Conservation (phyloP, 306 rosid genomes). For the Quercus glauca region DNA sequence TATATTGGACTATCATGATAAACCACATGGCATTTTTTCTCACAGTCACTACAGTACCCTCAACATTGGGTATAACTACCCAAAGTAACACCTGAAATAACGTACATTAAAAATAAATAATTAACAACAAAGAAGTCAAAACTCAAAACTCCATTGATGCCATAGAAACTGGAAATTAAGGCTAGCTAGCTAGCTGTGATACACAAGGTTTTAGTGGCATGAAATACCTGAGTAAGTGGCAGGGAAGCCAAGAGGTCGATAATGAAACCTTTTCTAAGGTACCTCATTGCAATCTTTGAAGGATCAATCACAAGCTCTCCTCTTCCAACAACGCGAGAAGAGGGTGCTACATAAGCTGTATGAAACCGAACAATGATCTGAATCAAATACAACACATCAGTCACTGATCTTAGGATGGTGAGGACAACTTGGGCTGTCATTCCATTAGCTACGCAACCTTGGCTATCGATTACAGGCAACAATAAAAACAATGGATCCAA, state of each 20-base stretch:
- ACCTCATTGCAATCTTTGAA: slow-evolving; percentile 48
- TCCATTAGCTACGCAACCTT: slow-evolving; percentile 46
- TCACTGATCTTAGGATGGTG: slow-evolving; percentile 37
- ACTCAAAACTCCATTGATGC: neutral
- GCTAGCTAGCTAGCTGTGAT: neutral
- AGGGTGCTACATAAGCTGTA: slow-evolving; percentile 59
- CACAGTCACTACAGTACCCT: slow-evolving; percentile 77
- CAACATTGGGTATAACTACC: slow-evolving; percentile 74
- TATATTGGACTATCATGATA: slow-evolving; percentile 71
- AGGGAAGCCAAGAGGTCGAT: slow-evolving; percentile 47
- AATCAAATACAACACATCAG: slow-evolving; percentile 40
- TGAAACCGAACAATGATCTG: slow-evolving; percentile 46
- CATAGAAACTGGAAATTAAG: neutral
- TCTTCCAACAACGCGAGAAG: slow-evolving; percentile 56
- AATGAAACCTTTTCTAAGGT: slow-evolving; percentile 44
- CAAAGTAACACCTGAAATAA: slow-evolving; percentile 79
- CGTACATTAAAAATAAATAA: neutral
- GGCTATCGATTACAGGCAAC: slow-evolving; percentile 34
- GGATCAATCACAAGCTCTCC: slow-evolving; percentile 52
- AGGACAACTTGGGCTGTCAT: slow-evolving; percentile 35
- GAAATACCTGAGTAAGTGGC: slow-evolving; percentile 49
- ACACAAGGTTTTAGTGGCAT: neutral
- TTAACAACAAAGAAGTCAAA: neutral
- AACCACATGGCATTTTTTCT: slow-evolving; percentile 78
- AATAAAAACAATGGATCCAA: slow-evolving; percentile 59